Percentiles rank a stretch among this genome's conserved stretches.
phyloP scores from a whole-genome alignment of 352 stramenopile species.

The Pythium aquatile region DNA sequence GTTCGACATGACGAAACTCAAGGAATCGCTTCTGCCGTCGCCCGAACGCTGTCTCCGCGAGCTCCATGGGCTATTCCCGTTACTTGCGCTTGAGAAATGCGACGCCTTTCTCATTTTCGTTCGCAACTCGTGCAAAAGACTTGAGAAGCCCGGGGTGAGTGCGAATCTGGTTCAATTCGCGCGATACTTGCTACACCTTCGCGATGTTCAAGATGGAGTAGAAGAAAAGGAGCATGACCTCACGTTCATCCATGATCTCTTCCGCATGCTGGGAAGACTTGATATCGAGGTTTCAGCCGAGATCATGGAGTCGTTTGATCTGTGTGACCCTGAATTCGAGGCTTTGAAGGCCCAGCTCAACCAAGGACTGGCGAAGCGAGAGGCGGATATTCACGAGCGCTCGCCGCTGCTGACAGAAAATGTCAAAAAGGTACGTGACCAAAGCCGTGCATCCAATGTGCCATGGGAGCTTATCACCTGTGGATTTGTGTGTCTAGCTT shows the following conservation, averaged over 20 bases:
- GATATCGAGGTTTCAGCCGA: conserved; percentile 33
- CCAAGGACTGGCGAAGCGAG: conserved; percentile 20
- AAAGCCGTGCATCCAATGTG: too few relatives aligned
- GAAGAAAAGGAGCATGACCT: conserved; percentile 51
- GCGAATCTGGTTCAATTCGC: conserved; percentile 42
- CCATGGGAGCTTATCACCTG: not conserved
- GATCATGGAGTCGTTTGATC: conserved; percentile 28
- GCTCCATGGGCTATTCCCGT: conserved; percentile 40
- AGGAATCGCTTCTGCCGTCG: conserved; percentile 39
- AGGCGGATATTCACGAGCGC: conserved; percentile 31
- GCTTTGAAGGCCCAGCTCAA: conserved; percentile 27
- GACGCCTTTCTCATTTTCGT: conserved; percentile 47
- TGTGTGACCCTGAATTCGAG: conserved; percentile 32
- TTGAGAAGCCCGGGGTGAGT: conserved; percentile 40
- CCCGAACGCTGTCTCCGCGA: conserved; percentile 38
- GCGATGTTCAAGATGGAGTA: conserved; percentile 43
- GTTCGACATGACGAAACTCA: conserved; percentile 41
- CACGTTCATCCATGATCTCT: conserved; percentile 45
- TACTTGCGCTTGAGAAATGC: conserved; percentile 45
- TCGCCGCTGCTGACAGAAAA: conserved; percentile 19
- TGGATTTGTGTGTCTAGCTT: not conserved
- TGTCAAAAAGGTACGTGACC: conserved; percentile 25
- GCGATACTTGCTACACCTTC: conserved; percentile 52
- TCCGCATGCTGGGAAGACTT: conserved; percentile 34
- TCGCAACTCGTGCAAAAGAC: conserved; percentile 33